phyloP scores from a whole-genome alignment of 2,329 filamentous ascomycete genomes.

The Plenodomus tracheiphilus region DNA sequence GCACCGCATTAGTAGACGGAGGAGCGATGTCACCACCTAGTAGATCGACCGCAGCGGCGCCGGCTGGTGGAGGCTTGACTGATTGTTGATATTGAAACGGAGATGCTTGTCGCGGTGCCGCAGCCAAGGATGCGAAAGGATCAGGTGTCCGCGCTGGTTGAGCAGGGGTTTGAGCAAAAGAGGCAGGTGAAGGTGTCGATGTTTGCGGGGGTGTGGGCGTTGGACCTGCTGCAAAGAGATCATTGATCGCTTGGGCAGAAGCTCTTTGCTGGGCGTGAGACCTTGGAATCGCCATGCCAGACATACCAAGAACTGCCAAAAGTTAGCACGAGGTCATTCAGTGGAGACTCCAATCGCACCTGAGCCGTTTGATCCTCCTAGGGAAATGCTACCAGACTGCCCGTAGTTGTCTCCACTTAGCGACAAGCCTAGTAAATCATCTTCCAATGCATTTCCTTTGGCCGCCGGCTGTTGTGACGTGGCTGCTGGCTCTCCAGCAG shows the following conservation, averaged over 20 bases:
- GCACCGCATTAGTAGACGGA: constrained; percentile 30
- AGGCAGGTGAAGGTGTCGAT: constrained; percentile 51
- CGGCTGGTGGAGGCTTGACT: constrained; percentile 39
- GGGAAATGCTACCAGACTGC: constrained; percentile 77
- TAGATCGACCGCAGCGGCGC: constrained; percentile 39
- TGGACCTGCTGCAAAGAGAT: constrained; percentile 59
- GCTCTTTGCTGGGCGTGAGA: constrained; percentile 45
- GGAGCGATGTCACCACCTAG: constrained; percentile 38
- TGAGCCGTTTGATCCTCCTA: constrained; percentile 62
- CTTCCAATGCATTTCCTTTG: constrained; percentile 72
- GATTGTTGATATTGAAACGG: constrained; percentile 55
- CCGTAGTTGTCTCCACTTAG: constrained; percentile 70
- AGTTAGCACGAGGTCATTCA: not conserved
- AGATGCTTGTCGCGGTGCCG: constrained; percentile 55
- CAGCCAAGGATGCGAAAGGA: constrained; percentile 63
- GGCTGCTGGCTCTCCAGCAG: constrained; percentile 23
- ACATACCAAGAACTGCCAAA: constrained; percentile 34
- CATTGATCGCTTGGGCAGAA: constrained; percentile 57
- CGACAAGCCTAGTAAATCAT: constrained; percentile 87
- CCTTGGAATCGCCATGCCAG: constrained; percentile 37
- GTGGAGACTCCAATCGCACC: constrained; percentile 14
- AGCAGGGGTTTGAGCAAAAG: constrained; percentile 42
- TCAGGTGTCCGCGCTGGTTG: constrained; percentile 49
- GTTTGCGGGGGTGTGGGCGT: constrained; percentile 44
- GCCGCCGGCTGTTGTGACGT: constrained; percentile 49